A percentile compares a stretch with the other conserved stretches of the same genome.
Conservation (phyloP, 495 filamentous ascomycete species). For the Xylaria cubensis region DNA sequence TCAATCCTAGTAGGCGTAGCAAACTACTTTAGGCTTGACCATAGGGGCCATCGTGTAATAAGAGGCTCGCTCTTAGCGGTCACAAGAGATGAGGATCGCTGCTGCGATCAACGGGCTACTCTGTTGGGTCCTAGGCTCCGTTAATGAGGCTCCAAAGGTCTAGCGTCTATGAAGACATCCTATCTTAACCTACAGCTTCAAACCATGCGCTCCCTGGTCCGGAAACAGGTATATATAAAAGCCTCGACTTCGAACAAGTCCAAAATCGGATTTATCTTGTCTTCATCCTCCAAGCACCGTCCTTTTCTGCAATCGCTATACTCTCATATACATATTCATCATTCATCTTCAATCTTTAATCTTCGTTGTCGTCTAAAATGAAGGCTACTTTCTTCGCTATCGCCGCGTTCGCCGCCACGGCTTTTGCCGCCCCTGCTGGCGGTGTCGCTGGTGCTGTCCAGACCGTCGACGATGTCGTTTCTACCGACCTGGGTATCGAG, state of each 20-base stretch:
- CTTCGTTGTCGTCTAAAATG: neutral
- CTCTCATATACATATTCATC: neutral
- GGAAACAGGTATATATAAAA: neutral
- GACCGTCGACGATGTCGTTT: conserved; percentile 10
- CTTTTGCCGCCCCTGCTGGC: conserved; percentile 9
- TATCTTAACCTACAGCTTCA: neutral
- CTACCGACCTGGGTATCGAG: conserved; percentile 3
- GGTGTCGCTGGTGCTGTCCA: conserved; percentile 10
- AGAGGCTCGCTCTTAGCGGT: conserved; percentile 2
- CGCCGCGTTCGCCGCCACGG: conserved; percentile 13
- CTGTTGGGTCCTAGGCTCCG: neutral
- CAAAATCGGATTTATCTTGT: neutral
- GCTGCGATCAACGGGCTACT: neutral
- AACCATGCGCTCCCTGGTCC: neutral
- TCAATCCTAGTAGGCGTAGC: neutral
- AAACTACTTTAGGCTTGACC: neutral
- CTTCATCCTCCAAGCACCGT: neutral
- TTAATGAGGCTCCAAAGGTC: neutral
- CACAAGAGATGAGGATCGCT: conserved; percentile 8
- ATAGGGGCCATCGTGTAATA: neutral
- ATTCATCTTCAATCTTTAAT: neutral
- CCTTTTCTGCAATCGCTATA: neutral
- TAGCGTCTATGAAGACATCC: no score
- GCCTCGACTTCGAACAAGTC: neutral
- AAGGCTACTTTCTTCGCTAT: conserved; percentile 15